Percentiles rank a stretch among this genome's conserved stretches.
Conservation (phyloP, 805 yeast genomes). For the Candida oleophila region DNA sequence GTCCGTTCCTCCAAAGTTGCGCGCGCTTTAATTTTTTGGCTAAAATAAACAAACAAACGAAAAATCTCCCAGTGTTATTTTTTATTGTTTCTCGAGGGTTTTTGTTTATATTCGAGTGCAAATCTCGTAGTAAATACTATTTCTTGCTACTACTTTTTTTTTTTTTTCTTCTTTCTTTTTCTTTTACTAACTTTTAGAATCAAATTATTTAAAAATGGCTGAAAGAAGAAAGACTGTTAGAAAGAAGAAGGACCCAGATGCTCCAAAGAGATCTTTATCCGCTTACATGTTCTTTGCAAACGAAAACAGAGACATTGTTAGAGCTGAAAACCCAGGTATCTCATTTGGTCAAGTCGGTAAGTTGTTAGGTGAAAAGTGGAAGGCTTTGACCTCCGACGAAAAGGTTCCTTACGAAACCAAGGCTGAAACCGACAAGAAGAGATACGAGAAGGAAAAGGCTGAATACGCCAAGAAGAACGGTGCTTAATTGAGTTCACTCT, state of each 20-base stretch:
- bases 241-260: constrained; percentile 83
- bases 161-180: neutral
- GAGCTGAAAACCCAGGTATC: constrained; percentile 95
- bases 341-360: constrained; percentile 95
- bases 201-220: constrained; percentile 17
- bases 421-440: constrained; percentile 95
- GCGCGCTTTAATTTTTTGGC: constrained; percentile 1
- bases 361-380: constrained; percentile 95
- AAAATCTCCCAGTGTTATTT: neutral
- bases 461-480: constrained; percentile 55
- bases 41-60: neutral
- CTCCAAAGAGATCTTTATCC: constrained; percentile 97
- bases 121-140: neutral
- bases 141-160: neutral
- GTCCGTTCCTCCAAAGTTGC: neutral
- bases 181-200: constrained; percentile 7
- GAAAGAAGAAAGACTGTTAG: constrained; percentile 45
- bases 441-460: constrained; percentile 95
- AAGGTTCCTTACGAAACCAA: constrained; percentile 88
- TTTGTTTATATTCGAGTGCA: neutral
- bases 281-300: constrained; percentile 99
- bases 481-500: constrained; percentile 1
- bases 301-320: constrained; percentile 93
- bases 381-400: constrained; percentile 78
- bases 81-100: neutral